Evolutionary conservation across 164 flowering plant genomes (phyloP), one percentile per base, ranked within the genome.

Genomic region (Euptelea pleiosperma): DNA sequence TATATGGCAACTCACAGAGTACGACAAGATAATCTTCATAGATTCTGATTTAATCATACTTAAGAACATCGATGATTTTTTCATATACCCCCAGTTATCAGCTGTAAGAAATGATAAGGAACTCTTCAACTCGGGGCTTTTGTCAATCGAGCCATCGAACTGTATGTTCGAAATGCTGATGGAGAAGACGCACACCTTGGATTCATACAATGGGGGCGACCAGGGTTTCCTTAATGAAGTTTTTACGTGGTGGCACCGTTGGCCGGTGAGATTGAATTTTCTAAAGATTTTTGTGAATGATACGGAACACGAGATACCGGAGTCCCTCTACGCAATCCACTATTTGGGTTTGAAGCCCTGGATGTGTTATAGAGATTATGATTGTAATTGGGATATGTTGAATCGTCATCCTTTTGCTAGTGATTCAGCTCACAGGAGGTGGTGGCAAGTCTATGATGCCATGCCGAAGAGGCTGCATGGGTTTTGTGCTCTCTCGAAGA

Each of bases 321-420:
- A 73, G 2, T 66, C 67, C 12, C 24, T 52, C n/a, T n/a, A n/a
- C n/a, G n/a, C n/a, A n/a, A n/a, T n/a, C n/a, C n/a, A n/a, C n/a
- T n/a, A n/a, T n/a, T 36, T 89, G 44, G 96, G 96, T 1, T 25
- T 67, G 57, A 89, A 89, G 80, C 96, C 91, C 2, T 89, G 96
- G 96, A 44, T 56, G 70, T 89, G 96, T 55, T 82, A 82, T 29
- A 76, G 66, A 41, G 93, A 89, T n/a, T n/a, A n/a, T n/a, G n/a
- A n/a, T n/a, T n/a, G n/a, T n/a, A n/a, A n/a, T n/a, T n/a, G n/a
- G n/a, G 86, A 84, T 30, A 31, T 3, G 47, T 8, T 1, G 53
- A 48, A 55, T 1, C 71, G 48, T 16, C 72, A 58, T 10, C 4
- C 18, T 0, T 84, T 72, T 64, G 91, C 91, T 1, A 84, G 83